phyloP scores from a whole-genome alignment of 306 rosid species.

The Carpinus fangiana region DNA sequence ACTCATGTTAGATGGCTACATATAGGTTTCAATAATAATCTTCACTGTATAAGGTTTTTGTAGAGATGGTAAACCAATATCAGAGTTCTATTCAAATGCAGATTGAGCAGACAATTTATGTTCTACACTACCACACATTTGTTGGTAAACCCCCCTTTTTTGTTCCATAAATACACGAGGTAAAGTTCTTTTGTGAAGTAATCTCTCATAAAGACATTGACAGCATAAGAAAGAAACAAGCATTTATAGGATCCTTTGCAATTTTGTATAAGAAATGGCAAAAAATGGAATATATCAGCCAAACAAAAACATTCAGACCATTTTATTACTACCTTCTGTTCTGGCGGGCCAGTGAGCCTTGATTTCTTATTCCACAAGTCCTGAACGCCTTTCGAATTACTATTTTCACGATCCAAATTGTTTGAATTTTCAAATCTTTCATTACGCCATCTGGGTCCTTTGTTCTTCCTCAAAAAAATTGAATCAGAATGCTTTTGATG shows the following conservation, averaged over 20 bases:
- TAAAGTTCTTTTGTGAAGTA: background rate
- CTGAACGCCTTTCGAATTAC: constrained; percentile 41
- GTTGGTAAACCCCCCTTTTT: background rate
- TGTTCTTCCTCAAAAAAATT: constrained; percentile 50
- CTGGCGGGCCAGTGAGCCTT: constrained; percentile 64
- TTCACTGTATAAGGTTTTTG: background rate
- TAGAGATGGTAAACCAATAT: background rate
- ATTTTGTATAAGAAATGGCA: background rate
- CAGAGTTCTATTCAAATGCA: background rate
- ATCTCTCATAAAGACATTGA: background rate
- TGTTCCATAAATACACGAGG: background rate
- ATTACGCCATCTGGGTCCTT: constrained; percentile 52
- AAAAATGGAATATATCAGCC: background rate
- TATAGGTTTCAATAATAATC: background rate
- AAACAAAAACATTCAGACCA: background rate
- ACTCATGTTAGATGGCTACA: background rate
- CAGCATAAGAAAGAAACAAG: background rate
- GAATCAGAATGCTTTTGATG: constrained; percentile 52
- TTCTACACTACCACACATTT: background rate
- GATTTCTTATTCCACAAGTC: constrained; percentile 53
- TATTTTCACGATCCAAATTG: constrained; percentile 37
- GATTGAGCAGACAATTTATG: background rate
- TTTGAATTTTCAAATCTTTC: constrained; percentile 40
- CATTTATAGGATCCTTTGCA: background rate
- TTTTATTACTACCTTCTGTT: constrained; percentile 62